Evolutionary conservation across 2,329 filamentous ascomycete species (phyloP).

Genomic region (Paraphaeosphaeria sporulosa): DNA sequence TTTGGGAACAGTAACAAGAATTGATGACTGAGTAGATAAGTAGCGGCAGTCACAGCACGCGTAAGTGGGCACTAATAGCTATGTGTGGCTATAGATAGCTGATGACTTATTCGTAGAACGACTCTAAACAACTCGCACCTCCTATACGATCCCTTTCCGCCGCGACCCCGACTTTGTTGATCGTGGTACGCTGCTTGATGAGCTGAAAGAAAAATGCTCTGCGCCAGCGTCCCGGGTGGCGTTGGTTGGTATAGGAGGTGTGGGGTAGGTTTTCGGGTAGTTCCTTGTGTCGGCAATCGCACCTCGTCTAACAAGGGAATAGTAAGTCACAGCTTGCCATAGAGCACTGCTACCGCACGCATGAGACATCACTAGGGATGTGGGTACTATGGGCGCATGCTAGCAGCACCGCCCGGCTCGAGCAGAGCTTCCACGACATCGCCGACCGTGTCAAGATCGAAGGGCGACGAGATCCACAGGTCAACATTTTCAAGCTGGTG

Average conservation of each 20-base stretch:
- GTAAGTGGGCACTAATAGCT: too few species aligned
- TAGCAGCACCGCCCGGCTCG: slow-evolving; percentile 13
- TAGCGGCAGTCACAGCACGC: too few species aligned
- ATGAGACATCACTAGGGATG: slow-evolving; percentile 7
- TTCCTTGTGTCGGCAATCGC: too few species aligned
- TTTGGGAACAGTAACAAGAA: too few species aligned
- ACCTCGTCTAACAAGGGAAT: too few species aligned
- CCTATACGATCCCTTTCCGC: too few species aligned
- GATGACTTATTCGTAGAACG: too few species aligned
- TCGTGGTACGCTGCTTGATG: slow-evolving; percentile 19
- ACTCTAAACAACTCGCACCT: too few species aligned
- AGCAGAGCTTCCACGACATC: slow-evolving; percentile 17
- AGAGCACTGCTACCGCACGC: slow-evolving; percentile 19
- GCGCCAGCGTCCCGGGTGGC: slow-evolving; percentile 22
- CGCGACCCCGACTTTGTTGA: slow-evolving; percentile 34
- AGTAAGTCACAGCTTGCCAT: slow-evolving; percentile 38
- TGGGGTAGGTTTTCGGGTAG: slow-evolving; percentile 23
- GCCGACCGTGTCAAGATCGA: slow-evolving; percentile 19
- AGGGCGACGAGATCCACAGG: too few species aligned
- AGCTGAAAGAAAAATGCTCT: slow-evolving; percentile 14
- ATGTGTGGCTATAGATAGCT: too few species aligned
- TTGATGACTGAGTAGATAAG: too few species aligned
- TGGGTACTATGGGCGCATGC: slow-evolving; percentile 22
- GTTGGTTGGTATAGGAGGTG: slow-evolving; percentile 34
- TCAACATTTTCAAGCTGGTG: too few species aligned